These are phyloP conservation scores for Actinomortierella ambigua DNA, from an alignment of 371 early-diverging fungal species.

Conservation along the genomic window DNA sequence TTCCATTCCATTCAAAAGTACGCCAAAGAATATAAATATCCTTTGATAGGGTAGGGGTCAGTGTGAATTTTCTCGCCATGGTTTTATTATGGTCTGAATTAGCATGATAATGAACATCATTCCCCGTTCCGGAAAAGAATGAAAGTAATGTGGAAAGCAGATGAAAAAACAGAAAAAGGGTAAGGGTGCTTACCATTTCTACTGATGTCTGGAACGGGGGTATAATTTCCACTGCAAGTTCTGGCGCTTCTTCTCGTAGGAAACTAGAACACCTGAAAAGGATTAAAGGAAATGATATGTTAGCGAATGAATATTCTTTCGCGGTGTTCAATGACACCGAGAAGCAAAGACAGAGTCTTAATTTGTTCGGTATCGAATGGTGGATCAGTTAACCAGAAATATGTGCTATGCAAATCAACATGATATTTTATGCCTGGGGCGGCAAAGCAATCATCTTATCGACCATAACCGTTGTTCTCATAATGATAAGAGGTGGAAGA, in stretches of 20 bases:
- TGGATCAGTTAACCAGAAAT: conserved; percentile 9
- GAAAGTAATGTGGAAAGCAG: too few relatives aligned
- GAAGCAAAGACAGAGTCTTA: background rate
- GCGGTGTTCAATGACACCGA: background rate
- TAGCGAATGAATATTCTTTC: too few relatives aligned
- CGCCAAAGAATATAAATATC: background rate
- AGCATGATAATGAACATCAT: conserved; percentile 9
- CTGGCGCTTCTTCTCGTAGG: too few relatives aligned
- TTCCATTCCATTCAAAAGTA: background rate
- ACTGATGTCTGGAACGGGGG: background rate
- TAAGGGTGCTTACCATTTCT: background rate
- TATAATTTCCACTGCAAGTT: too few relatives aligned
- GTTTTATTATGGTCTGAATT: conserved; percentile 6
- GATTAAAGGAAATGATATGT: background rate
- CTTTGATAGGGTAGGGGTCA: background rate
- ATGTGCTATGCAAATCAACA: conserved; percentile 11
- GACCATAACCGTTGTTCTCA: too few relatives aligned
- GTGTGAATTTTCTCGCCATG: background rate
- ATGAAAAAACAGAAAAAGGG: background rate
- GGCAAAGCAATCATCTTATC: conserved; percentile 12
- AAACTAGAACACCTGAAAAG: too few relatives aligned
- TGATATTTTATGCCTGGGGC: conserved; percentile 9
- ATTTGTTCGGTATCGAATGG: too few relatives aligned
- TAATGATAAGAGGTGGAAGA: too few relatives aligned
- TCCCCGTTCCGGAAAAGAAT: background rate